Conservation (phyloP, 208 protist genomes). For the Crithidia sp. region DNA sequence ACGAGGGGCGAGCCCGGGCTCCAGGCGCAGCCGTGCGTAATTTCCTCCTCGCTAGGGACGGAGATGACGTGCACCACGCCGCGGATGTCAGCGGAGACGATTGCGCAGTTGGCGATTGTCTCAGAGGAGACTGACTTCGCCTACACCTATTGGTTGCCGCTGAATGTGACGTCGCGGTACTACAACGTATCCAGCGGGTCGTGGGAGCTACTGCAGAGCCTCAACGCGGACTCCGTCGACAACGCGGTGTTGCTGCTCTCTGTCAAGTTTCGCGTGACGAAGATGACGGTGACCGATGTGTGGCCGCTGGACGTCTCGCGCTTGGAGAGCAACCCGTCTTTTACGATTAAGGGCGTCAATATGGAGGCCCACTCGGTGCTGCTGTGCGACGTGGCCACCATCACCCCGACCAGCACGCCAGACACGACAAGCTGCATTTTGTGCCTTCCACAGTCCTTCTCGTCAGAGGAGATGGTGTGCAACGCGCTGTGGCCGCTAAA, state of each 20-base stretch:
- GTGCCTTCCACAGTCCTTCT: conserved; percentile 33
- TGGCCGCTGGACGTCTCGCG: conserved; percentile 30
- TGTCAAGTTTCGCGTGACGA: conserved; percentile 26
- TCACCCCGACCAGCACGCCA: conserved; percentile 1
- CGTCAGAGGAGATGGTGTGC: conserved; percentile 28
- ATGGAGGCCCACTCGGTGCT: conserved; percentile 31
- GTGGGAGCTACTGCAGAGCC: conserved; percentile 21
- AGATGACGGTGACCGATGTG: conserved; percentile 21
- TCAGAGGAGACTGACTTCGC: conserved; percentile 11
- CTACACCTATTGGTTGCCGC: conserved; percentile 26
- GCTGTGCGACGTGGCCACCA: conserved; percentile 24
- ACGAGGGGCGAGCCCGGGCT: neutral
- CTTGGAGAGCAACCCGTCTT: conserved; percentile 30
- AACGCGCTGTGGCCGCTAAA: conserved; percentile 17
- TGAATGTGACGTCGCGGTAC: conserved; percentile 27
- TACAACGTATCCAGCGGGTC: conserved; percentile 18
- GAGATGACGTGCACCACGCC: conserved; percentile 38
- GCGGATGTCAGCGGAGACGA: conserved; percentile 11
- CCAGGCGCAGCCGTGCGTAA: conserved; percentile 15
- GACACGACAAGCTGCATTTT: conserved; percentile 25
- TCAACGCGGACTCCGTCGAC: conserved; percentile 24
- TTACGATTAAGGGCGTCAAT: conserved; percentile 29
- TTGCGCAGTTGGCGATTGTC: conserved; percentile 17
- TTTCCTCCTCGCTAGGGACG: conserved; percentile 23
- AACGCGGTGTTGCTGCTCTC: conserved; percentile 27